Evolutionary conservation across 129 eudicot species (phyloP), one percentile per base, ranked within the genome.

Genomic region (Pseudognaphalium luteoalbum): DNA sequence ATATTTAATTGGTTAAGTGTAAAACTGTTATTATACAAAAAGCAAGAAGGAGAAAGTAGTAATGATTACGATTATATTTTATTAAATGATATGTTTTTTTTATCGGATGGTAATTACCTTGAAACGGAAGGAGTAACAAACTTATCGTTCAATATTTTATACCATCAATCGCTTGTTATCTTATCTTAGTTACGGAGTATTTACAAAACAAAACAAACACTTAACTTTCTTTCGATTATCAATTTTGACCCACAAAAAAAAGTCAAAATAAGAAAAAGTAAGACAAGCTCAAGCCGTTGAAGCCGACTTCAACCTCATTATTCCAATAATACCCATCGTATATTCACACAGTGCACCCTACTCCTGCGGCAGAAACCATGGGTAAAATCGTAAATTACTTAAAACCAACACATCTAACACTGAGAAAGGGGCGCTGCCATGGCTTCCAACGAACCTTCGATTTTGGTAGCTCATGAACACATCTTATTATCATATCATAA

Each of bases 391-490:
- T 60, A 25, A 60, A 9, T 22, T 60, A 60, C 66, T 60, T 60
- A 11, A 25, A 25, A 25, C 28, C 17, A 47, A 47, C 17, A 47
- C 54, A 14, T 47, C n/a, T 39, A 41, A 41, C 4, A 41, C 54
- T 47, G 1, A 47, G 54, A 47, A 47, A 4, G 54, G 54, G 54
- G n/a, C n/a, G 54, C 54, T 47, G 54, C 17, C 14, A 47, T 47
- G 54, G 54, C 17, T 41, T 47, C 54, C 54, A 60, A 21, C 66
- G 34, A 60, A 60, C 66, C 66, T 60, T 60, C 66, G 66, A 60
- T 21, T 29, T 60, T 47, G 54, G 54, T 47, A 47, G 54, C 54
- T 47, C n/a, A 47, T 47, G n/a, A 60, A 60, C 64, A 21, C 64
- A 58, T 58, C 64, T 4, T 20, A 32, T 32, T 32, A 58, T 58